Conservation (phyloP, 2,329 filamentous ascomycete genomes). For the Pyrenophora seminiperda region DNA sequence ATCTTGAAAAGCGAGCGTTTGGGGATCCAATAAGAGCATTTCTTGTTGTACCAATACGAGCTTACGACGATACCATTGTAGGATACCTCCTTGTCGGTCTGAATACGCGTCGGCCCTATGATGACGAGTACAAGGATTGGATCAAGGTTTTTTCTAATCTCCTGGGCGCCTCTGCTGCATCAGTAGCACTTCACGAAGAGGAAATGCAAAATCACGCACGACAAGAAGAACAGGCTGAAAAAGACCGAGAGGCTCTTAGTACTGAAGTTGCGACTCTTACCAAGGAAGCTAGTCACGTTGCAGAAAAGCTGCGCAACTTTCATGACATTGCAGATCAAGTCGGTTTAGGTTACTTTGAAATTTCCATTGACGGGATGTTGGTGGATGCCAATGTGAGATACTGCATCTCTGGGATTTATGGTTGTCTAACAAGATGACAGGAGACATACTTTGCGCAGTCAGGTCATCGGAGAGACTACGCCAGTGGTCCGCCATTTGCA, state of each 20-base stretch:
- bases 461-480: conserved; percentile 10
- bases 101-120: conserved; percentile 25
- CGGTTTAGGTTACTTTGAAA: conserved; percentile 21
- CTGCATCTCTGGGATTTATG: neutral
- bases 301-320: conserved; percentile 14
- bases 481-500: conserved; percentile 5
- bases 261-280: conserved; percentile 17
- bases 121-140: conserved; percentile 24
- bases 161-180: conserved; percentile 21
- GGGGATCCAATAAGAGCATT: conserved; percentile 13
- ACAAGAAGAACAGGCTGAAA: conserved; percentile 22
- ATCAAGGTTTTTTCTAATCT: conserved; percentile 21
- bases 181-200: conserved; percentile 22
- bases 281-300: conserved; percentile 11
- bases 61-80: conserved; percentile 6
- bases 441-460: conserved; percentile 16
- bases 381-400: conserved; percentile 18
- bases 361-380: conserved; percentile 11
- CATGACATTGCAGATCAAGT: conserved; percentile 15
- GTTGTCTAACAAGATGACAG: neutral
- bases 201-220: conserved; percentile 16
- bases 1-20: conserved; percentile 15
- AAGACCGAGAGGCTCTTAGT: conserved; percentile 19
- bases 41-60: conserved; percentile 12
- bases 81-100: conserved; percentile 15